phyloP scores from a whole-genome alignment of 1,284 basidiomycete species.

The Ustilago bromivora region DNA sequence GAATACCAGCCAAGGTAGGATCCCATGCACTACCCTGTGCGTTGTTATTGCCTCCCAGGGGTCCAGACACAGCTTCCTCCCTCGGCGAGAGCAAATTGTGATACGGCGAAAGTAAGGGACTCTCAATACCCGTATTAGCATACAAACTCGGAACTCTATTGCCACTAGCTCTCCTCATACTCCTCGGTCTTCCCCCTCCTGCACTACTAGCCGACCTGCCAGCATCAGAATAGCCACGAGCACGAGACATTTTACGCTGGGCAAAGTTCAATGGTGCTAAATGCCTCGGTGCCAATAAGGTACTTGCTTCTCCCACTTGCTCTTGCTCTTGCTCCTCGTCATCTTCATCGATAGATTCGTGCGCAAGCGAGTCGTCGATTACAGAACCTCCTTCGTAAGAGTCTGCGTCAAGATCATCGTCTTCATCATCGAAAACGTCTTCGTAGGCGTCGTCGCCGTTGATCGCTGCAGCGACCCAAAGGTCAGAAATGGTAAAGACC shows the following conservation, averaged over 20 bases:
- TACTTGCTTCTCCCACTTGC: slow-evolving; percentile 34
- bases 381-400: slow-evolving; percentile 31
- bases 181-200: slow-evolving; percentile 25
- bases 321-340: slow-evolving; percentile 39
- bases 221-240: slow-evolving; percentile 41
- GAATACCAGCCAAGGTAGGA: slow-evolving; percentile 62
- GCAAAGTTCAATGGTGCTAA: slow-evolving; percentile 65
- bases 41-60: slow-evolving; percentile 6
- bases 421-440: slow-evolving; percentile 74
- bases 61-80: slow-evolving; percentile 5
- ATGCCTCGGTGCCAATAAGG: slow-evolving; percentile 48
- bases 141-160: slow-evolving; percentile 58
- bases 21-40: slow-evolving; percentile 50
- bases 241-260: slow-evolving; percentile 50
- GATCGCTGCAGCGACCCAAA: slow-evolving; percentile 93
- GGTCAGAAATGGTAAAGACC: slow-evolving; percentile 86
- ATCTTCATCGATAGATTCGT: slow-evolving; percentile 62
- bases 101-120: slow-evolving; percentile 31
- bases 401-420: slow-evolving; percentile 70
- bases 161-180: slow-evolving; percentile 44
- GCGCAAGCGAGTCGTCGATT: slow-evolving; percentile 69
- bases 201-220: slow-evolving; percentile 8
- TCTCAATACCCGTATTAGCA: slow-evolving; percentile 60
- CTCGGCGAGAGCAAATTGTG: slow-evolving; percentile 24
- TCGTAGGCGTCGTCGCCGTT: slow-evolving; percentile 78